Evolutionary conservation across 306 rosid genomes (phyloP), one percentile per base, ranked within the genome.

Genomic region (Begonia peltatifolia): DNA sequence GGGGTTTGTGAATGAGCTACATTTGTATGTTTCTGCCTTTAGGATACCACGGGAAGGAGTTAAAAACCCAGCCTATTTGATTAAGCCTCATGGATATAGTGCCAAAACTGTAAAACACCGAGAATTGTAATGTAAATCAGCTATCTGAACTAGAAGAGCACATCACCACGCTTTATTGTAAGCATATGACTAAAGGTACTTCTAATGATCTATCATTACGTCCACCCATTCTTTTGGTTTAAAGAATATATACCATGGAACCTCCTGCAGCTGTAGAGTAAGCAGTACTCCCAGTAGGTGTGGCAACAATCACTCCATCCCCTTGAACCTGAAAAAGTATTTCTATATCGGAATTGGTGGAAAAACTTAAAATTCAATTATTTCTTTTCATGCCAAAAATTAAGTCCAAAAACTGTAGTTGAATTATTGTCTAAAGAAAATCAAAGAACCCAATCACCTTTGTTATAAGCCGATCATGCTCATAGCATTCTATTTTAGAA

Each of bases 261-360:
- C 99, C 99, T 63, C 95, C 99, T 46, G 99, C 95, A 65, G 99
- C 95, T 11, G 99, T 90, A 66, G 96, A 83, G 79, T 86, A 90
- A 63, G 99, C 96, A 48, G 99, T 90, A 66, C 99, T 90, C 75
- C 99, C 99, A 2, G 99, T 90, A 36, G 99, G 99, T 56, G 96
- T 90, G 69, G 96, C 99, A 47, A 90, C 81, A 57, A 86, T 90
- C 65, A 90, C 94, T 66, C 99, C 99, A 64, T 90, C 96, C 56
- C 93, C 99, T 84, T 90, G 99, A 66, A 90, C 99, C 99, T 83
- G 75, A 72, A 72, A 59, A 44, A 18, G 10, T 25, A 50, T 18
- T 11, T 14, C 53, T 20, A 13, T 11, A 49, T 48, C 35, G 16
- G 18, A 17, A 63, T 13, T 13, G 15, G 52, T 44, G 50, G 55